Conservation (phyloP, 129 eudicot species). For the Calendula officinalis region DNA sequence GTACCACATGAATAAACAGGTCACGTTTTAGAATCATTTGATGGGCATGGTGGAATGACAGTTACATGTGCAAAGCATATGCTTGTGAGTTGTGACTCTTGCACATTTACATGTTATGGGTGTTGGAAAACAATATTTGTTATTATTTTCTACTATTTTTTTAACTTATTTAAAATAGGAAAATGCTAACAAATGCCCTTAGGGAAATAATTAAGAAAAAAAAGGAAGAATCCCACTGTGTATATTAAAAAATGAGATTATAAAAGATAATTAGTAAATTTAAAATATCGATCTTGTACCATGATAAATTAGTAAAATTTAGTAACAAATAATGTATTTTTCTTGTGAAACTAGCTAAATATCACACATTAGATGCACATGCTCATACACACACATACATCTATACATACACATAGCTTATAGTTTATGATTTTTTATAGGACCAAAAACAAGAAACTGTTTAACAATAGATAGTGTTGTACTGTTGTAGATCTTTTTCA, state of each 20-base stretch:
- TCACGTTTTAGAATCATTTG: constrained; percentile 22
- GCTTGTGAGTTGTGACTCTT: constrained; percentile 18
- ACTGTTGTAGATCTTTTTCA: too few relatives aligned
- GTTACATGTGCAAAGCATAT: constrained; percentile 32
- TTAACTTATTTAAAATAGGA: too few relatives aligned
- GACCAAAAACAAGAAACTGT: not conserved
- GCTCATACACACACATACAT: not conserved
- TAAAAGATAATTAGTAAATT: too few relatives aligned
- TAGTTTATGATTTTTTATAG: not conserved
- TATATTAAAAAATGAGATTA: too few relatives aligned
- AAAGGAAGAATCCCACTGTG: too few relatives aligned
- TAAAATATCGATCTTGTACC: too few relatives aligned
- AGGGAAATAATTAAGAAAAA: too few relatives aligned
- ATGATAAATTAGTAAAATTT: too few relatives aligned
- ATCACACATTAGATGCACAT: constrained; percentile 16
- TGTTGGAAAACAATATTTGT: not conserved
- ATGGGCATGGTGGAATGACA: constrained; percentile 22
- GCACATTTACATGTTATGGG: constrained; percentile 28
- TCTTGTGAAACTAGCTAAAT: not conserved
- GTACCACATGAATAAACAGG: constrained; percentile 25
- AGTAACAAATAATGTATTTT: too few relatives aligned
- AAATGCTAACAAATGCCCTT: too few relatives aligned
- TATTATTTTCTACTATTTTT: too few relatives aligned
- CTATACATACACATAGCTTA: not conserved
- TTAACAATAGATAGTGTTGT: not conserved